A percentile compares a stretch with the other conserved stretches of the same genome.
These are phyloP conservation scores for Avena insularis DNA, from an alignment of 176 grass and related monocot species.

Conservation along the genomic window DNA sequence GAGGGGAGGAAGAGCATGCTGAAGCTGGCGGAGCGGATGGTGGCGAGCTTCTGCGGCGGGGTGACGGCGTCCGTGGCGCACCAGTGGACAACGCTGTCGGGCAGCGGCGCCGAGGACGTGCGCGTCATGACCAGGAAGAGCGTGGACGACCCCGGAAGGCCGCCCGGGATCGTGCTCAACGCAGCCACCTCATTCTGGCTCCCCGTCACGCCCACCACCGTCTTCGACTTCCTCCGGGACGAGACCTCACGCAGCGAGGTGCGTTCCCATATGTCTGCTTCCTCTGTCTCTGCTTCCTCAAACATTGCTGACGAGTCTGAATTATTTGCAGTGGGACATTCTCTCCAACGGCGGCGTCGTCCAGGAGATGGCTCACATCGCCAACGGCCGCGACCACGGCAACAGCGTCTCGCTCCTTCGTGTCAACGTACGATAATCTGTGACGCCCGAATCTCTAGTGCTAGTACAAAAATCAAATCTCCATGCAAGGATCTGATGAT, in stretches of 20 bases:
- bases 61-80: slow-evolving; percentile 84
- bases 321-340: slow-evolving; percentile 77
- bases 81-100: slow-evolving; percentile 92
- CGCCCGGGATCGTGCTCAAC: slow-evolving; percentile 92
- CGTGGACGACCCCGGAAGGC: slow-evolving; percentile 81
- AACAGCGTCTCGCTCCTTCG: slow-evolving; percentile 93
- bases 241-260: slow-evolving; percentile 87
- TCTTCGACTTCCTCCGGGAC: slow-evolving; percentile 91
- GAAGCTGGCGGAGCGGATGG: slow-evolving; percentile 95
- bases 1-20: slow-evolving; percentile 96
- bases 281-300: not conserved
- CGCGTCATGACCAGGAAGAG: slow-evolving; percentile 95
- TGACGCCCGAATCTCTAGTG: not conserved
- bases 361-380: slow-evolving; percentile 98
- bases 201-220: slow-evolving; percentile 64
- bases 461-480: not conserved
- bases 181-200: slow-evolving; percentile 96
- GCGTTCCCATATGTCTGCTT: not conserved
- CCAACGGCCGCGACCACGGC: slow-evolving; percentile 90
- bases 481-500: not conserved
- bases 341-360: slow-evolving; percentile 89
- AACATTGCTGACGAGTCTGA: not conserved
- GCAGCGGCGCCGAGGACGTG: slow-evolving; percentile 86
- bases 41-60: slow-evolving; percentile 88
- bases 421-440: slow-evolving; percentile 60